These are phyloP conservation scores for Candida montana DNA, from an alignment of 805 yeast species.

Conservation along the genomic window DNA sequence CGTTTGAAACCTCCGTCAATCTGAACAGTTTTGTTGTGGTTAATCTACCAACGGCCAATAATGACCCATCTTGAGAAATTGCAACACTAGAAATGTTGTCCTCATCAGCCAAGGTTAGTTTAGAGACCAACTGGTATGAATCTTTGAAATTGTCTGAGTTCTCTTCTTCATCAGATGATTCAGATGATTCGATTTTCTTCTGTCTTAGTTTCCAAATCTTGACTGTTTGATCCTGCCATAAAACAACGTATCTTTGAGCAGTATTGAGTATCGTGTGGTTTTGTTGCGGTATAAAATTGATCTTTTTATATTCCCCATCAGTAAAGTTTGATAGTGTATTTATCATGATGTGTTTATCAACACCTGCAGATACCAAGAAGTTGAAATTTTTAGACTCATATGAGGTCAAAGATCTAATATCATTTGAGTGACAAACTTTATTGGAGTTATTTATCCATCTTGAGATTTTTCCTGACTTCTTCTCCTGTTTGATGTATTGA, in stretches of 20 bases:
- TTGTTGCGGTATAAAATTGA: slow-evolving; percentile 56
- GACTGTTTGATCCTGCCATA: slow-evolving; percentile 80
- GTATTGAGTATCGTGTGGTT: slow-evolving; percentile 47
- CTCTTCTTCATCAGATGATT: slow-evolving; percentile 19
- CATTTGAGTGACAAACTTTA: slow-evolving; percentile 80
- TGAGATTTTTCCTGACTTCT: slow-evolving; percentile 27
- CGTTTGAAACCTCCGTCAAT: slow-evolving; percentile 37
- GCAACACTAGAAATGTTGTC: slow-evolving; percentile 72
- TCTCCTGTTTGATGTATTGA: slow-evolving; percentile 30
- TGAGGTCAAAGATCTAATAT: slow-evolving; percentile 69
- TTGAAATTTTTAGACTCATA: slow-evolving; percentile 65
- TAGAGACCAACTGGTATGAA: slow-evolving; percentile 56
- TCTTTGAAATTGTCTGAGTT: slow-evolving; percentile 22
- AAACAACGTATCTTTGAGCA: slow-evolving; percentile 46
- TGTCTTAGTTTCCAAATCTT: slow-evolving; percentile 69
- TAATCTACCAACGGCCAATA: slow-evolving; percentile 68
- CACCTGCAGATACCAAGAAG: slow-evolving; percentile 77
- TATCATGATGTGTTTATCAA: slow-evolving; percentile 60
- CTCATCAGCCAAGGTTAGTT: slow-evolving; percentile 63
- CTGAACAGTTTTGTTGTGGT: slow-evolving; percentile 64
- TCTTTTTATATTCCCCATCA: slow-evolving; percentile 65
- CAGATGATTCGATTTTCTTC: slow-evolving; percentile 17
- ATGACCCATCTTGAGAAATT: slow-evolving; percentile 58
- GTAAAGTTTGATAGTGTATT: slow-evolving; percentile 62
- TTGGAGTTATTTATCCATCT: slow-evolving; percentile 77